Evolutionary conservation across 1,284 basidiomycete species (phyloP).

Genomic region (Rhodotorula sp.): DNA sequence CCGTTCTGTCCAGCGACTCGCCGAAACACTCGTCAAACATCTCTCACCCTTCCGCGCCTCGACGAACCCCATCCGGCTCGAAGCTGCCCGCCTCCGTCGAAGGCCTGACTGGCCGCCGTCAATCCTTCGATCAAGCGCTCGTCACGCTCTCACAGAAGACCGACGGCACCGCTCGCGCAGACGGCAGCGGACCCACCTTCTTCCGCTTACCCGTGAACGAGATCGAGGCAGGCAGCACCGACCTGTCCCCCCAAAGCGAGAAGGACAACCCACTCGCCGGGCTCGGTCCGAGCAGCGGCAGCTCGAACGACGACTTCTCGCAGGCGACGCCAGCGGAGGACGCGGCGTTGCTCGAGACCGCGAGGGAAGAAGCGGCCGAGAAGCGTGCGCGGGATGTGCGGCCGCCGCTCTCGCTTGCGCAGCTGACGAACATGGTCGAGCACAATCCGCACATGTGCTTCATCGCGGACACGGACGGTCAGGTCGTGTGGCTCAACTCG

Average conservation of each 20-base stretch:
- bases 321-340: neutral
- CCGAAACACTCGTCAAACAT: too few species aligned
- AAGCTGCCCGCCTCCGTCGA: neutral
- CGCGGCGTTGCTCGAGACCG: neutral
- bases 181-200: too few species aligned
- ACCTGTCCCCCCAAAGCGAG: neutral
- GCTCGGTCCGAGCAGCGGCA: neutral
- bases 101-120: neutral
- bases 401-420: neutral
- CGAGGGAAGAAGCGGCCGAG: neutral
- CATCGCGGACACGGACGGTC: conserved; percentile 12
- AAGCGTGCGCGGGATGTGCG: neutral
- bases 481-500: conserved; percentile 22
- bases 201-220: too few species aligned
- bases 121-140: conserved; percentile 1
- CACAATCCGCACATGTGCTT: conserved; percentile 17
- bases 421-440: conserved; percentile 14
- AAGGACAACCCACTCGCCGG: neutral
- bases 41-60: neutral
- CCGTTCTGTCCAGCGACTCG: neutral
- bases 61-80: neutral
- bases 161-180: neutral
- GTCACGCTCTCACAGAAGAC: neutral
- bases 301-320: neutral
- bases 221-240: neutral